These are phyloP conservation scores for Sequoiadendron giganteum DNA, from an alignment of 75 land plant genomes.

Conservation along the genomic window DNA sequence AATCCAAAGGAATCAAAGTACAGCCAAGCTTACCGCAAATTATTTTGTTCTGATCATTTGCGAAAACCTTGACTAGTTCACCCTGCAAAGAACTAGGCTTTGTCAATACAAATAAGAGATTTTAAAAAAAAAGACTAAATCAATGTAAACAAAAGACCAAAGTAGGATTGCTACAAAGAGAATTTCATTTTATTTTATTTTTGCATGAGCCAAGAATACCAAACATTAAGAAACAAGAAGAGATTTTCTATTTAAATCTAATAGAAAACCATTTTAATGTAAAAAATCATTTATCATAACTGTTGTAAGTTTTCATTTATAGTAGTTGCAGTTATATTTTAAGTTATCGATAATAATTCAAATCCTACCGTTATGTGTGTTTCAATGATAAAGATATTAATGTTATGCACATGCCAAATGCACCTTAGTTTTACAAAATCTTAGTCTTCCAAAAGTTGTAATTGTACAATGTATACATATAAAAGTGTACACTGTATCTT, in stretches of 20 bases:
- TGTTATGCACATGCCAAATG: neutral
- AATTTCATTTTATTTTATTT: neutral
- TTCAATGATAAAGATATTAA: neutral
- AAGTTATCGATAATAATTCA: neutral
- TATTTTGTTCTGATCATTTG: conserved; percentile 34
- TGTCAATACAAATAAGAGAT: neutral
- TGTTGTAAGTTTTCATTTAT: neutral
- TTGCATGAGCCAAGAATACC: neutral
- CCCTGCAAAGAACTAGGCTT: conserved; percentile 28
- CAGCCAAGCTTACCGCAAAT: conserved; percentile 21
- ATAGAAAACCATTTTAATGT: neutral
- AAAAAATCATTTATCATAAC: neutral
- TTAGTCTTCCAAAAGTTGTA: neutral
- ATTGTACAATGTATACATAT: neutral
- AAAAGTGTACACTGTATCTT: neutral
- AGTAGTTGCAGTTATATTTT: neutral
- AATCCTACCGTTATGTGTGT: neutral
- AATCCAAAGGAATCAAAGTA: neutral
- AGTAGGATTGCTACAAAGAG: neutral
- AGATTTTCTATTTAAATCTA: neutral
- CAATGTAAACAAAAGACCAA: neutral
- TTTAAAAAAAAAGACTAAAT: neutral
- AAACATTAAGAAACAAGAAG: neutral
- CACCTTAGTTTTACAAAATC: too few species aligned
- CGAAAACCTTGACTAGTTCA: conserved; percentile 37